Conservation (phyloP, 2,329 filamentous ascomycete species). For the Alternaria gaisen region DNA sequence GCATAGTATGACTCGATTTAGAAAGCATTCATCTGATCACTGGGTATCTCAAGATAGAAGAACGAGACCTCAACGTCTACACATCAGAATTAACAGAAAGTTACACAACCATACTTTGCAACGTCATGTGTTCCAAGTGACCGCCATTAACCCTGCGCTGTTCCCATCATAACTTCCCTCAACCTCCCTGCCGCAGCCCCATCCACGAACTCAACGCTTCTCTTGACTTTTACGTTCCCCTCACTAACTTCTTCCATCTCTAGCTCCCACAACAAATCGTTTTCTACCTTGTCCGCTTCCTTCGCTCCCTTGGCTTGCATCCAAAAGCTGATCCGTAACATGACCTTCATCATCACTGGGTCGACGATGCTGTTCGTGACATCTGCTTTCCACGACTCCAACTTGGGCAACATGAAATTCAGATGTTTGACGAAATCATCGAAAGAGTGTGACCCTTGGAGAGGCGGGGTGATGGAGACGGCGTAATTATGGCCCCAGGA, state of each 20-base stretch:
- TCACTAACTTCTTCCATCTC: slow-evolving; percentile 28
- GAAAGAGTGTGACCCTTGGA: slow-evolving; percentile 27
- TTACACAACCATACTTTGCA: background rate
- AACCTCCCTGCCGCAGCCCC: slow-evolving; percentile 29
- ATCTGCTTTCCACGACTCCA: slow-evolving; percentile 33
- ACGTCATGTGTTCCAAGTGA: background rate
- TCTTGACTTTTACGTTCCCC: slow-evolving; percentile 28
- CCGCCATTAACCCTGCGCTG: background rate
- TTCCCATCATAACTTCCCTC: slow-evolving; percentile 25
- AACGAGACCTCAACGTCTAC: slow-evolving; percentile 18
- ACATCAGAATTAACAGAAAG: background rate
- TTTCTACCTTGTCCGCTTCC: slow-evolving; percentile 29
- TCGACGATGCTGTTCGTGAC: slow-evolving; percentile 40
- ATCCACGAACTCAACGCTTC: slow-evolving; percentile 47
- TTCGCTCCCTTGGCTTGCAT: slow-evolving; percentile 31
- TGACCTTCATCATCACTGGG: slow-evolving; percentile 27
- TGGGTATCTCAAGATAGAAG: background rate
- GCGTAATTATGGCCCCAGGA: slow-evolving; percentile 44
- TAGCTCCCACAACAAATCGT: slow-evolving; percentile 48
- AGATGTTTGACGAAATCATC: slow-evolving; percentile 36
- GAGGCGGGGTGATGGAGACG: slow-evolving; percentile 27
- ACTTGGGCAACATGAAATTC: slow-evolving; percentile 27
- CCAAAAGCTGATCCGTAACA: slow-evolving; percentile 34
- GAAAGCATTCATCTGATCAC: slow-evolving; percentile 6
- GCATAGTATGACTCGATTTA: background rate